Percentiles rank a stretch among this genome's conserved stretches.
phyloP scores from a whole-genome alignment of 345 rosid species.

The Zanthoxylum bungeanum region DNA sequence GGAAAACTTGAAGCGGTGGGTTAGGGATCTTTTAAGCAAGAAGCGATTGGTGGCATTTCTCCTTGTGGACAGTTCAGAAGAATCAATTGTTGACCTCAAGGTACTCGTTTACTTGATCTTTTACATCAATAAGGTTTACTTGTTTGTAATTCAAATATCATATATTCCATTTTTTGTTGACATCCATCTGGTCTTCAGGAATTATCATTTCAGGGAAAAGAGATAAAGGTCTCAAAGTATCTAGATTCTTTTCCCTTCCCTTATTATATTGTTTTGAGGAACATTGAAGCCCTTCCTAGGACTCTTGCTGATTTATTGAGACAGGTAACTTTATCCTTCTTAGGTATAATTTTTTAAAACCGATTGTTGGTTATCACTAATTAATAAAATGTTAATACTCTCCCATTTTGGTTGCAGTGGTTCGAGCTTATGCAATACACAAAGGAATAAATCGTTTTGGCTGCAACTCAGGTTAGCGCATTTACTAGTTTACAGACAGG shows the following conservation, averaged over 20 bases:
- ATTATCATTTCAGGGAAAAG: conserved; percentile 41
- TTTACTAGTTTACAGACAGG: no score
- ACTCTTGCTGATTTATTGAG: conserved; percentile 81
- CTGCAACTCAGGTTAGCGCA: no score
- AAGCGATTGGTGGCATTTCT: conserved; percentile 94
- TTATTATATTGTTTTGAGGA: conserved; percentile 70
- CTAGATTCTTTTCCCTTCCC: conserved; percentile 96
- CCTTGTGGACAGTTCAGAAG: conserved; percentile 64
- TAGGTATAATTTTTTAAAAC: background rate
- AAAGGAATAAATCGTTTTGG: conserved; percentile 34
- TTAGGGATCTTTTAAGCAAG: conserved; percentile 64
- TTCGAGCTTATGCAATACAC: conserved; percentile 85
- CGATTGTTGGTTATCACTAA: background rate
- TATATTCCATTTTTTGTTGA: background rate
- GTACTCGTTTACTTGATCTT: conserved; percentile 42
- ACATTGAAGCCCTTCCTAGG: conserved; percentile 79
- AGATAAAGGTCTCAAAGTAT: conserved; percentile 45
- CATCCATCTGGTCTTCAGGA: conserved; percentile 36
- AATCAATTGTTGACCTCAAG: conserved; percentile 67
- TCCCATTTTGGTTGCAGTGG: no score
- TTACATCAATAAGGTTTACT: background rate
- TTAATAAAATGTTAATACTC: background rate
- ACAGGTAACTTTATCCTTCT: conserved; percentile 60
- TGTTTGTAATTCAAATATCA: background rate
- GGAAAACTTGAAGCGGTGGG: conserved; percentile 66